These are phyloP conservation scores for Jatropha multifida DNA, from an alignment of 441 rosid species.

Conservation along the genomic window DNA sequence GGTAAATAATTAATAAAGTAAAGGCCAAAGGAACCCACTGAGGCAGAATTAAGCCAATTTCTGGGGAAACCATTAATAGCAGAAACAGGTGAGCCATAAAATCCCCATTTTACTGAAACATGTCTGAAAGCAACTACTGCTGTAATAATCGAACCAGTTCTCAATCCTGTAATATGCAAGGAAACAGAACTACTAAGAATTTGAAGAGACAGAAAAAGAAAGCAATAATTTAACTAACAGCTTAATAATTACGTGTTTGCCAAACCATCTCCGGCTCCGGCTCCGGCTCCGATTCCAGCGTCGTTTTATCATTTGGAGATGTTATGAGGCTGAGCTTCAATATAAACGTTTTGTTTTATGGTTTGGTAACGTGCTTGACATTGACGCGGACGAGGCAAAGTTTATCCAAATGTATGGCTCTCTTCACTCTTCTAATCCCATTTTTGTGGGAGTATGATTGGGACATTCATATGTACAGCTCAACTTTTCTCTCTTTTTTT, in stretches of 20 bases:
- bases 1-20: neutral
- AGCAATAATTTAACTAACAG: too few relatives aligned
- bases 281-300: neutral
- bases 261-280: conserved; percentile 12
- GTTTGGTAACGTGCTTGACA: neutral
- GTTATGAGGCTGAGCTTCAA: neutral
- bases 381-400: neutral
- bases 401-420: neutral
- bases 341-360: neutral
- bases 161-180: conserved; percentile 16
- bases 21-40: conserved; percentile 7
- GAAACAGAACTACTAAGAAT: too few relatives aligned
- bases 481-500: neutral
- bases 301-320: neutral
- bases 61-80: neutral
- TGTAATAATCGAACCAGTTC: conserved; percentile 14
- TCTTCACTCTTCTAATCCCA: neutral
- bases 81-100: conserved; percentile 8
- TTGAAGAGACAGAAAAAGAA: too few relatives aligned
- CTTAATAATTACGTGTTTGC: conserved; percentile 5
- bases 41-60: conserved; percentile 5
- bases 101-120: neutral
- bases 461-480: neutral
- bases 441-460: neutral
- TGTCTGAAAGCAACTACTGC: conserved; percentile 4